These are phyloP conservation scores for Durusdinium trenchii DNA, from an alignment of 73 alveolate species.

Conservation along the genomic window DNA sequence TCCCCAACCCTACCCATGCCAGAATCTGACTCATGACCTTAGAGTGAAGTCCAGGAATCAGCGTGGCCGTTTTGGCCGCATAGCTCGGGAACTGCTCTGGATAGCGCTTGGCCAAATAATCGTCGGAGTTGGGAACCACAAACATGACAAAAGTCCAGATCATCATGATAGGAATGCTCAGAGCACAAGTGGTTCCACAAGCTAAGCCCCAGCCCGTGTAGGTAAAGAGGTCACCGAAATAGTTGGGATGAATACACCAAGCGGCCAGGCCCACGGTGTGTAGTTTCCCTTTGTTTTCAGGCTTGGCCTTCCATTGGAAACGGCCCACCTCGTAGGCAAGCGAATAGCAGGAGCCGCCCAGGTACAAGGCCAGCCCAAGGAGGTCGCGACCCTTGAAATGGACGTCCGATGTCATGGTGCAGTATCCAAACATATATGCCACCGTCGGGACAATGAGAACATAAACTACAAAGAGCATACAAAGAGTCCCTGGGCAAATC, in stretches of 20 bases:
- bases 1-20: neutral
- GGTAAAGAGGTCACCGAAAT: conserved; percentile 70
- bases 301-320: conserved; percentile 74
- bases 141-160: conserved; percentile 3
- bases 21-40: neutral
- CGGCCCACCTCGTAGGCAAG: conserved; percentile 82
- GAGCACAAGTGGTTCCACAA: conserved; percentile 49
- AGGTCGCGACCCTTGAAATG: conserved; percentile 47
- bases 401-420: conserved; percentile 63
- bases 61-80: conserved; percentile 62
- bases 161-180: conserved; percentile 50
- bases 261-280: conserved; percentile 75
- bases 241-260: conserved; percentile 58
- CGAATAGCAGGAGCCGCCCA: conserved; percentile 44
- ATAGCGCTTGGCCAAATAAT: conserved; percentile 52
- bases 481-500: conserved; percentile 14
- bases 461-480: conserved; percentile 24
- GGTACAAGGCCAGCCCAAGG: conserved; percentile 16
- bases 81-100: conserved; percentile 48
- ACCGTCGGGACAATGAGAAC: conserved; percentile 14
- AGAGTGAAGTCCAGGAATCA: conserved; percentile 71
- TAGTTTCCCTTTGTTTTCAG: conserved; percentile 61
- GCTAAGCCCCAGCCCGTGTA: conserved; percentile 79
- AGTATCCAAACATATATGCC: conserved; percentile 39
- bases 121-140: conserved; percentile 73